Evolutionary conservation across 345 rosid species (phyloP).

Genomic region (Mangifera indica): DNA sequence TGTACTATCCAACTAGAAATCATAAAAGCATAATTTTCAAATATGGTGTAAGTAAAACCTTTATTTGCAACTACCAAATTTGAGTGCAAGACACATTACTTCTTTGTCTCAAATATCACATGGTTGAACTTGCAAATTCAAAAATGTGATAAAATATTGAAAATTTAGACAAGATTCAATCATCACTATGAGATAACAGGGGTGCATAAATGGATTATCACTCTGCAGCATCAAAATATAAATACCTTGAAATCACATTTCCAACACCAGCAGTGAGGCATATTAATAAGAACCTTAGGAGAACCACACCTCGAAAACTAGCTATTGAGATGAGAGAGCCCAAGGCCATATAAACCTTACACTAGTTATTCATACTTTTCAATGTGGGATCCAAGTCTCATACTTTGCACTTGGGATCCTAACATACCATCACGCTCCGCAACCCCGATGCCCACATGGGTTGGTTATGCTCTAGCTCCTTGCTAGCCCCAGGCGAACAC

Average conservation of each 20-base stretch:
- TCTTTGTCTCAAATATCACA: neutral
- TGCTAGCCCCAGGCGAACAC: too few species aligned
- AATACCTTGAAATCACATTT: slow-evolving; percentile 88
- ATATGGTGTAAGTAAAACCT: neutral
- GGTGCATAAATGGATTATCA: neutral
- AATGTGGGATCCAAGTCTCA: too few species aligned
- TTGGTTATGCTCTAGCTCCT: too few species aligned
- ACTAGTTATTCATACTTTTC: too few species aligned
- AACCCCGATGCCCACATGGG: too few species aligned
- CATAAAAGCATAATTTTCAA: slow-evolving; percentile 12
- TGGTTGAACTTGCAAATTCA: neutral
- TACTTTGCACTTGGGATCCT: too few species aligned
- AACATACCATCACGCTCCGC: too few species aligned
- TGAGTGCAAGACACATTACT: neutral
- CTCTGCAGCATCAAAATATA: slow-evolving; percentile 13
- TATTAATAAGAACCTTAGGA: too few species aligned
- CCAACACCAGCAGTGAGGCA: slow-evolving; percentile 95
- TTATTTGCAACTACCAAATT: neutral
- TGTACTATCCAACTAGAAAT: slow-evolving; percentile 93
- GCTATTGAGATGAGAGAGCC: too few species aligned
- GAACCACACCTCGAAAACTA: too few species aligned
- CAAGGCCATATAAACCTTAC: too few species aligned
- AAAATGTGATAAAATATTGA: neutral
- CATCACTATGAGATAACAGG: neutral
- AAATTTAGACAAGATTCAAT: neutral